A percentile compares a stretch with the other conserved stretches of the same genome.
Conservation (phyloP, 345 rosid species). For the Euphorbia lathyris region DNA sequence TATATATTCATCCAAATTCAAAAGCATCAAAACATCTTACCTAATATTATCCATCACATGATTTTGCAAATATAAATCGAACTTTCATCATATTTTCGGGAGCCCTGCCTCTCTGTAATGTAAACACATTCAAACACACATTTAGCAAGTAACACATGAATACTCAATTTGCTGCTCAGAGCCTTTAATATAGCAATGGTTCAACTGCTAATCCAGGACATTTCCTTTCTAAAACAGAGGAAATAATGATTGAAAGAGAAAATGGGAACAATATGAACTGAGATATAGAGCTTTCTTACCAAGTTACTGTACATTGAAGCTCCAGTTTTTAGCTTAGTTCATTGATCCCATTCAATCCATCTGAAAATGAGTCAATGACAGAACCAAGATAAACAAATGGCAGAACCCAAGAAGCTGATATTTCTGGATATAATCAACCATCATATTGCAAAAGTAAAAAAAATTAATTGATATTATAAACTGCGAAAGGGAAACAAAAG, state of each 20-base stretch:
- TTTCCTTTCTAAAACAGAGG: slow-evolving; percentile 11
- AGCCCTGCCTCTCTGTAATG: background rate
- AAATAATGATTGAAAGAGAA: slow-evolving; percentile 21
- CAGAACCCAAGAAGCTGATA: no score
- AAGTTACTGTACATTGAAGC: slow-evolving; percentile 11
- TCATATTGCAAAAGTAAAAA: no score
- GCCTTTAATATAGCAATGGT: slow-evolving; percentile 18
- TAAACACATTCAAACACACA: no score
- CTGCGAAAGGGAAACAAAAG: no score
- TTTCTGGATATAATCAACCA: no score
- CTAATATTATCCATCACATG: no score
- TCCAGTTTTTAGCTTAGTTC: slow-evolving; percentile 25
- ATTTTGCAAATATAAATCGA: no score
- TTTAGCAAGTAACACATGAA: background rate
- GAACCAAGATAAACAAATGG: no score
- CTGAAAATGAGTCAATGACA: slow-evolving; percentile 48
- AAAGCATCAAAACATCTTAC: background rate
- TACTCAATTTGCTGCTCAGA: slow-evolving; percentile 19
- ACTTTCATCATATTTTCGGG: background rate
- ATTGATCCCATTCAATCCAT: slow-evolving; percentile 38
- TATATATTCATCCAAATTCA: no score
- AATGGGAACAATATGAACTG: slow-evolving; percentile 1
- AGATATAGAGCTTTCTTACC: slow-evolving; percentile 13
- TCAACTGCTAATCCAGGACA: slow-evolving; percentile 19
- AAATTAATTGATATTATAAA: no score